These are phyloP conservation scores for Phylloporus rhodoxanthus DNA, from an alignment of 768 basidiomycete genomes.

Conservation along the genomic window DNA sequence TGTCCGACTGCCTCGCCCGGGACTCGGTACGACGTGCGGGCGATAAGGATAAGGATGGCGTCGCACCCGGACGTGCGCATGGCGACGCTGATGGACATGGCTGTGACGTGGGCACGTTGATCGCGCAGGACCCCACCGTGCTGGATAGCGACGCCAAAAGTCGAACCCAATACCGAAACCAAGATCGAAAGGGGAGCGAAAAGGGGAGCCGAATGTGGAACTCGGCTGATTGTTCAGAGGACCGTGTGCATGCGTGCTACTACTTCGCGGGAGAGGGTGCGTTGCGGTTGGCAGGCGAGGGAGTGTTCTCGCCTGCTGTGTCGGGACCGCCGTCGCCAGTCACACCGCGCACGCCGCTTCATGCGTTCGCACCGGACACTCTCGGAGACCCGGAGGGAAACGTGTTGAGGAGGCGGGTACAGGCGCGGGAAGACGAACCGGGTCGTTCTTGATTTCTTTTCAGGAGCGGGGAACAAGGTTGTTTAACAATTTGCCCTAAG, in stretches of 20 bases:
- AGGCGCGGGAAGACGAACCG: not conserved
- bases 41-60: too few relatives aligned
- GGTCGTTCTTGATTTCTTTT: slow-evolving; percentile 6
- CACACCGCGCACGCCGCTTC: slow-evolving; percentile 35
- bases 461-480: not conserved
- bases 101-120: too few relatives aligned
- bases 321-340: slow-evolving; percentile 65
- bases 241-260: slow-evolving; percentile 31
- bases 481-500: not conserved
- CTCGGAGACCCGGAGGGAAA: slow-evolving; percentile 7
- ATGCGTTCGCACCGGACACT: not conserved
- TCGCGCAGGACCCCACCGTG: too few relatives aligned
- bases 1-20: too few relatives aligned
- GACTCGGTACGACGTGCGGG: not conserved
- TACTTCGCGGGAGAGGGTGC: slow-evolving; percentile 47
- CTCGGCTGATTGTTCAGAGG: not conserved
- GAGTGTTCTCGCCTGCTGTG: slow-evolving; percentile 65
- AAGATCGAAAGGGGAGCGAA: too few relatives aligned
- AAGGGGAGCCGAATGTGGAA: too few relatives aligned
- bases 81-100: too few relatives aligned
- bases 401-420: slow-evolving; percentile 19
- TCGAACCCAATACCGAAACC: not conserved
- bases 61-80: too few relatives aligned
- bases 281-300: slow-evolving; percentile 60
- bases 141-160: not conserved